Percentiles rank a stretch among this genome's conserved stretches.
Conservation (phyloP, 306 rosid genomes). For the Cucurbita moschata region DNA sequence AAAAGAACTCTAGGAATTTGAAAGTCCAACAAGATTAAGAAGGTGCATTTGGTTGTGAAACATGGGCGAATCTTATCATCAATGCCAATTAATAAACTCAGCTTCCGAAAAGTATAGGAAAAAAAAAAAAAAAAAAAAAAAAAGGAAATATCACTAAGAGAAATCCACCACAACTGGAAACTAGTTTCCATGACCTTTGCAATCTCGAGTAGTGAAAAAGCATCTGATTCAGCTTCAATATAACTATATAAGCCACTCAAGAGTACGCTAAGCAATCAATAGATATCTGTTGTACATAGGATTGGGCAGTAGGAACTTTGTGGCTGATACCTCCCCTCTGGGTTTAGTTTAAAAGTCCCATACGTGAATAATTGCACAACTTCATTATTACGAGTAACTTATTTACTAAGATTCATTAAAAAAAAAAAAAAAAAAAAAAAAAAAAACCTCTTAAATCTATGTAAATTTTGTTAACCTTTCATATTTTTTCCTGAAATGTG, state of each 20-base stretch:
- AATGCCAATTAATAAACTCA: not conserved
- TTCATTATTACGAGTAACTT: not conserved
- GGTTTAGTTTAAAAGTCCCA: not conserved
- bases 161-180: not conserved
- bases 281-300: not conserved
- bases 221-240: not conserved
- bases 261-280: not conserved
- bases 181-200: no score
- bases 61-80: not conserved
- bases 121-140: not conserved
- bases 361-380: not conserved
- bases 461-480: not conserved
- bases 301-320: not conserved
- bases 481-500: not conserved
- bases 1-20: not conserved
- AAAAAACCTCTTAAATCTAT: not conserved
- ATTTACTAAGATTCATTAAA: not conserved
- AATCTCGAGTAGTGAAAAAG: not conserved
- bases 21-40: not conserved
- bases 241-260: not conserved
- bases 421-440: not conserved
- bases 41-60: slow-evolving; percentile 1
- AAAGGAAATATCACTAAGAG: not conserved
- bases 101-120: not conserved
- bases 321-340: not conserved